These are phyloP conservation scores for Chytriomyces hyalinus DNA, from an alignment of 192 early-diverging fungal species.

Conservation along the genomic window DNA sequence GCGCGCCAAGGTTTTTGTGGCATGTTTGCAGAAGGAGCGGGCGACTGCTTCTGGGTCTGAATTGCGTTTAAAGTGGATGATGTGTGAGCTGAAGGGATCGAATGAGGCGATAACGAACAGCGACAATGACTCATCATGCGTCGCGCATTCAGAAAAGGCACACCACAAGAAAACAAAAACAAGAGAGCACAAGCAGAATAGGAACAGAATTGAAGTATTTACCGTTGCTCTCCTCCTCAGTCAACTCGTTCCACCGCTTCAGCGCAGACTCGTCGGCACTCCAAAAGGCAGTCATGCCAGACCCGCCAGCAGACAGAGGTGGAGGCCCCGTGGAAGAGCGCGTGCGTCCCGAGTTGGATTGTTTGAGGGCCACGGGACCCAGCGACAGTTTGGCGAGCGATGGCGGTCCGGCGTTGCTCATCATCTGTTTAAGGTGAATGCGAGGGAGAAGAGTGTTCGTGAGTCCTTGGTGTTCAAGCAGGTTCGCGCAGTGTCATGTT, in stretches of 20 bases:
- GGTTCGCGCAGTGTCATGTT: not conserved
- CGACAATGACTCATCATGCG: not conserved
- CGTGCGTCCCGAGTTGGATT: slow-evolving; percentile 25
- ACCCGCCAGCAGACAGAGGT: not conserved
- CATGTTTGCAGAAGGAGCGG: slow-evolving; percentile 86
- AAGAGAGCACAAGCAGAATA: not conserved
- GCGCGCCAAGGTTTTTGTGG: slow-evolving; percentile 88
- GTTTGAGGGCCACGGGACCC: not conserved
- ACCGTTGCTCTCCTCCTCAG: slow-evolving; percentile 40
- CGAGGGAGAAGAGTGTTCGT: not conserved
- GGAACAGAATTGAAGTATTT: slow-evolving; percentile 4
- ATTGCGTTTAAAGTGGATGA: not conserved
- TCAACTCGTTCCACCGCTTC: slow-evolving; percentile 37
- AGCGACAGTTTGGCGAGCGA: not conserved
- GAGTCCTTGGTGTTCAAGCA: not conserved
- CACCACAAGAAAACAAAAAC: not conserved
- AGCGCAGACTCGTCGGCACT: slow-evolving; percentile 26
- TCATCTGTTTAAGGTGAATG: not conserved
- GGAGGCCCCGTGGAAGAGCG: slow-evolving; percentile 19
- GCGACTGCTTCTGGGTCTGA: slow-evolving; percentile 76
- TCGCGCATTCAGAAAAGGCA: not conserved
- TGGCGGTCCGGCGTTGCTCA: not conserved
- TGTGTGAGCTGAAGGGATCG: slow-evolving; percentile 1
- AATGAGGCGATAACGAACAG: not conserved
- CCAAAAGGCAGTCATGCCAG: slow-evolving; percentile 8